Base-by-base conservation (phyloP, 108 stramenopile genomes). In the Schizochytrium sp. region DNA sequence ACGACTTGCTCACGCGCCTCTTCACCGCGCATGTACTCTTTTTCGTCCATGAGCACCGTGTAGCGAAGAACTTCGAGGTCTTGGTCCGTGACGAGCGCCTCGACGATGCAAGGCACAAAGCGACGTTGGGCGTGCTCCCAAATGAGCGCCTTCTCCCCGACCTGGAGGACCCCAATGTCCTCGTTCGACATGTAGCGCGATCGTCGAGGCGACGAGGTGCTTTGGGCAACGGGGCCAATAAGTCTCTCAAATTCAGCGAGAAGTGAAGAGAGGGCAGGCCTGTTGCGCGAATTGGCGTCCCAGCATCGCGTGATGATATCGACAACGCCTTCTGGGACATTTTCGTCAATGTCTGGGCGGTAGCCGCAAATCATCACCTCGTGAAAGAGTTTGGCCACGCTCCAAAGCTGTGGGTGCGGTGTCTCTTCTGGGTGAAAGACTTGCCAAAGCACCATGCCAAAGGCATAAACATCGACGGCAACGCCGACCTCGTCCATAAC, bases 401-500 rank as follows among this genome's bases (percentile, higher is more conserved):
- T 83, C 76, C 76, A 83, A 18, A 45, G 76, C 28, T 23, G 19
- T 6, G 76, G 76, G n/a, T 83, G 76, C n/a, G 76, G 76, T 8
- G 76, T 5, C 19, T 53, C 19, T 0, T 55, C 12, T 12, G 76
- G 76, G 28, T 83, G 76, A 53, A 83, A 83, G 19, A 83, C 51
- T 23, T 95, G 94, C 91, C 93, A 93, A 25, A 94, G 87, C 51
- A 95, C 48, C 44, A 94, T 83, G 21, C 92, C 94, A 55, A 94
- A 94, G 23, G 94, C 94, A 91, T 94, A 95, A 41, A 94, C 93
- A 89, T 95, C 94, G 14, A 94, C 94, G n/a, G 58, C 72, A 16
- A 87, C 60, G 60, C 89, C 91, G 90, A 92, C 94, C 48, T 83
- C 23, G 45, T 83, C 76, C 21, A 59, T 83, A 1, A 21, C 59